A percentile compares a stretch with the other conserved stretches of the same genome.
Evolutionary conservation across 2,329 filamentous ascomycete genomes (phyloP).

Genomic region (Beauveria medogensis): DNA sequence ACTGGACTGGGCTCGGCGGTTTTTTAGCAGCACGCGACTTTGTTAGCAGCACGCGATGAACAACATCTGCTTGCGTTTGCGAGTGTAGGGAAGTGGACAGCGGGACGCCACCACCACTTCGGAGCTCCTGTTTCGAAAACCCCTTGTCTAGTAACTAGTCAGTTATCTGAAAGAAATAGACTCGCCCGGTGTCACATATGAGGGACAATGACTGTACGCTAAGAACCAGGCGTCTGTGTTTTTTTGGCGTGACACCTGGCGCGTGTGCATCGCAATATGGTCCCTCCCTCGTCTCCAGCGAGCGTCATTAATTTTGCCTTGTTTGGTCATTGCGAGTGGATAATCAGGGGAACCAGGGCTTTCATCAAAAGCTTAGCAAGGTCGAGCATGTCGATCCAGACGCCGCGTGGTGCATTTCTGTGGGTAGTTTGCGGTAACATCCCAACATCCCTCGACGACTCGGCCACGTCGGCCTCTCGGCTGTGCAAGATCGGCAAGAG

Average conservation of each 20-base stretch:
- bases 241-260: no score
- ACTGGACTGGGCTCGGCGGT: background rate
- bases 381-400: background rate
- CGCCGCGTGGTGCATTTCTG: background rate
- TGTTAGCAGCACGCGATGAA: background rate
- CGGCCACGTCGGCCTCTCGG: background rate
- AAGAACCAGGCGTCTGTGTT: no score
- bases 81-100: background rate
- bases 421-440: background rate
- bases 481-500: background rate
- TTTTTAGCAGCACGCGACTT: background rate
- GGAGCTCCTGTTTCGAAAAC: background rate
- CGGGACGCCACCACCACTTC: background rate
- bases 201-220: no score
- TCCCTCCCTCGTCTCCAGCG: background rate
- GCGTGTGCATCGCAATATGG: background rate
- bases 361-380: background rate
- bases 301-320: background rate
- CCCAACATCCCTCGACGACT: background rate
- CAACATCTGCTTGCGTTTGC: background rate
- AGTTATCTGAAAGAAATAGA: no score
- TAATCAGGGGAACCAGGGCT: slow-evolving; percentile 2
- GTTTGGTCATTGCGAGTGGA: background rate
- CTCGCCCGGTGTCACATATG: no score
- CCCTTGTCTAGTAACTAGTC: background rate